A percentile compares a stretch with the other conserved stretches of the same genome.
Evolutionary conservation across 441 rosid species (phyloP).

Genomic region (Gossypium aridum): DNA sequence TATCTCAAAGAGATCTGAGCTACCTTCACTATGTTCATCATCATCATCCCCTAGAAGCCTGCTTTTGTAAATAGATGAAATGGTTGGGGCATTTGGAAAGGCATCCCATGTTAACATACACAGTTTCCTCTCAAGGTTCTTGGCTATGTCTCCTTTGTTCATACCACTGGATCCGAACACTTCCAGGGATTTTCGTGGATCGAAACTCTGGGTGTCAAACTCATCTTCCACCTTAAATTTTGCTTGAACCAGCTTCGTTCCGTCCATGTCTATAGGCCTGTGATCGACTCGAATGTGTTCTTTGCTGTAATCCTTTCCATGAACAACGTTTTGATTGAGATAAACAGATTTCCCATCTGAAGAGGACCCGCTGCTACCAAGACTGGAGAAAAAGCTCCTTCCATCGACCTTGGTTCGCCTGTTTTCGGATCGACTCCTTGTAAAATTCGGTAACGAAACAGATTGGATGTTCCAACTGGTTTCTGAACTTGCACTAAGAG

Average conservation of each 20-base stretch:
- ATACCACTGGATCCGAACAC: conserved; percentile 34
- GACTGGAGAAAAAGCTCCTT: conserved; percentile 41
- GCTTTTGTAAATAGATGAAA: conserved; percentile 29
- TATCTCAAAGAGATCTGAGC: conserved; percentile 91
- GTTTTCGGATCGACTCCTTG: conserved; percentile 19
- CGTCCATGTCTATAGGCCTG: background rate
- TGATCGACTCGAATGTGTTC: conserved; percentile 6
- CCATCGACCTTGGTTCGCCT: conserved; percentile 36
- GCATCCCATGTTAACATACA: conserved; percentile 88
- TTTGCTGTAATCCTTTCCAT: conserved; percentile 12
- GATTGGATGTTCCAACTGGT: conserved; percentile 59
- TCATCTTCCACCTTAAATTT: conserved; percentile 20
- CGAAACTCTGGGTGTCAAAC: conserved; percentile 18
- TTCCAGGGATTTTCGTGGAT: conserved; percentile 28
- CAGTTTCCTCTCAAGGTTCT: conserved; percentile 65
- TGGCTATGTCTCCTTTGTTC: conserved; percentile 41
- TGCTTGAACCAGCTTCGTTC: conserved; percentile 31
- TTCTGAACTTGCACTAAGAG: conserved; percentile 55
- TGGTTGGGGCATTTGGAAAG: conserved; percentile 44
- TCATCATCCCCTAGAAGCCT: conserved; percentile 42
- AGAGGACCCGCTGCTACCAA: conserved; percentile 60
- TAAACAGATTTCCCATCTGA: conserved; percentile 49
- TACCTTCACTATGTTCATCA: conserved; percentile 57
- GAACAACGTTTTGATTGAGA: conserved; percentile 19
- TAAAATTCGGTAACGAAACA: conserved; percentile 28